Evolutionary conservation across 192 early-diverging fungal species (phyloP).

Genomic region (Ambispora gerdemannii): DNA sequence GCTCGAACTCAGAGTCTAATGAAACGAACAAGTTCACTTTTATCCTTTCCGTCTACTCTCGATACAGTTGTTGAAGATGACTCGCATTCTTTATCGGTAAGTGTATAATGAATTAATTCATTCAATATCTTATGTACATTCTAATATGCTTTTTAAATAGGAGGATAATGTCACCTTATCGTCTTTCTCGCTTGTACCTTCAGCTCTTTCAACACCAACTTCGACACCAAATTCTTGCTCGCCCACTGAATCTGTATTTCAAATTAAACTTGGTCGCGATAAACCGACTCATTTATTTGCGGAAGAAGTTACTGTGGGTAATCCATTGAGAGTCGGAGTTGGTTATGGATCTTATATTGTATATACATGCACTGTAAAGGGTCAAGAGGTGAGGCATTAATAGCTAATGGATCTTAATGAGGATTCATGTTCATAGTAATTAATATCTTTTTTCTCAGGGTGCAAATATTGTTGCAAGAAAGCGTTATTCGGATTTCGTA

Average conservation of each 20-base stretch:
- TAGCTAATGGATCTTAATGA: no score
- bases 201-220: neutral
- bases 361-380: slow-evolving; percentile 43
- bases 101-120: neutral
- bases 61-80: slow-evolving; percentile 10
- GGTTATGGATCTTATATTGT: slow-evolving; percentile 46
- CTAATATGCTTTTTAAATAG: slow-evolving; percentile 7
- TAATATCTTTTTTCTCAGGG: no score
- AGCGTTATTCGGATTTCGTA: slow-evolving; percentile 48
- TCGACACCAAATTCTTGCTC: neutral
- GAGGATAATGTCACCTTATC: slow-evolving; percentile 5
- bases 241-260: neutral
- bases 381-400: slow-evolving; percentile 37
- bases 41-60: neutral
- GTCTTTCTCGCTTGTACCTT: slow-evolving; percentile 14
- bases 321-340: slow-evolving; percentile 40
- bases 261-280: slow-evolving; percentile 12
- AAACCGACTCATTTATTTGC: slow-evolving; percentile 33
- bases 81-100: neutral
- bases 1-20: neutral
- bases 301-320: slow-evolving; percentile 38
- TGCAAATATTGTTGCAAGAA: slow-evolving; percentile 34
- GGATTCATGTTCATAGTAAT: no score
- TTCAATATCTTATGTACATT: neutral
- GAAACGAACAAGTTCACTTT: slow-evolving; percentile 3